Percentiles rank a stretch among this genome's conserved stretches.
Conservation (phyloP, 1,284 basidiomycete genomes). For the Lentinula novae-zelandiae region DNA sequence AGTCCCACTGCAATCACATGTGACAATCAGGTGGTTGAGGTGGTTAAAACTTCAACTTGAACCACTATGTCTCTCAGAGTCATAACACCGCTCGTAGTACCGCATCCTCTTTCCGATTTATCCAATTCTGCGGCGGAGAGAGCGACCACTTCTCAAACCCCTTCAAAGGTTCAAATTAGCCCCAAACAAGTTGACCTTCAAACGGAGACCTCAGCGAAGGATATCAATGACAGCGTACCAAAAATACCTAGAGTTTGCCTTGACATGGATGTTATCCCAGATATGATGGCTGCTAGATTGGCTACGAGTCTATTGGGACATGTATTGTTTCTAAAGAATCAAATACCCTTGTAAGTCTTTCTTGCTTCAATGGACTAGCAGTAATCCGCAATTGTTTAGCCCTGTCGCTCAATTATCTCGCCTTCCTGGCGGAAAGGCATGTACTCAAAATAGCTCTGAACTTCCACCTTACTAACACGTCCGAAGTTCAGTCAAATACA, state of each 20-base stretch:
- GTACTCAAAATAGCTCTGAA: slow-evolving; percentile 1
- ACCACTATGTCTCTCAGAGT: not conserved
- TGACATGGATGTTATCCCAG: slow-evolving; percentile 46
- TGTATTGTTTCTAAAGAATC: slow-evolving; percentile 69
- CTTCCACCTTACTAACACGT: not conserved
- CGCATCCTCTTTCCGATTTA: not conserved
- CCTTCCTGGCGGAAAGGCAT: slow-evolving; percentile 40
- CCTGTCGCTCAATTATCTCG: slow-evolving; percentile 59
- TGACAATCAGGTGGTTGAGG: no score
- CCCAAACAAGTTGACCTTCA: not conserved
- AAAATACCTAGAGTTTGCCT: slow-evolving; percentile 42
- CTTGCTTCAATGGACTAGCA: not conserved
- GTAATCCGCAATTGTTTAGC: slow-evolving; percentile 29
- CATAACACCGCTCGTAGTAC: not conserved
- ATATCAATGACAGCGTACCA: not conserved
- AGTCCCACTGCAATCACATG: no score
- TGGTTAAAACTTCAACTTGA: no score
- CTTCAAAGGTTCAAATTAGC: not conserved
- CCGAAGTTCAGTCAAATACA: slow-evolving; percentile 32
- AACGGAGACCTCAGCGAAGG: not conserved
- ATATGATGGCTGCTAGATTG: slow-evolving; percentile 56
- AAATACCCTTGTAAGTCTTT: slow-evolving; percentile 64
- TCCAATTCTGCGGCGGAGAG: not conserved
- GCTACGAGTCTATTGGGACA: slow-evolving; percentile 60
- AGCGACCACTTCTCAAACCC: not conserved